Conservation (phyloP, 225 moss, liverwort and hornwort genomes). For the Marchantia polymorpha region DNA sequence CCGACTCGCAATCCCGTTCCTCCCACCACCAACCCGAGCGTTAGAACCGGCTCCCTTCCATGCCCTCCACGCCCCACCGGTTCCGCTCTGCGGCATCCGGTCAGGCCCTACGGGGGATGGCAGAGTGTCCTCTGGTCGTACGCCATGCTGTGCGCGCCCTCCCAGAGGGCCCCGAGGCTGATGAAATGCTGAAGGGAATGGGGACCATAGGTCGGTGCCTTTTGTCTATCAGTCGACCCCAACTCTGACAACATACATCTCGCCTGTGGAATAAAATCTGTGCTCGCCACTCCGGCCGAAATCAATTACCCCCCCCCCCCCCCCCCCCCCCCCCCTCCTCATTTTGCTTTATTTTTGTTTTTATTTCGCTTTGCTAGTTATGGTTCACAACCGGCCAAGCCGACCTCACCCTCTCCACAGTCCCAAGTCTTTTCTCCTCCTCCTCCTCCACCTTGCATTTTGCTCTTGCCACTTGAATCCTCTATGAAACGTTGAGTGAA, state of each 20-base stretch:
- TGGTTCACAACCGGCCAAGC: not conserved
- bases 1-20: not conserved
- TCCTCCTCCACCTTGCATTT: not conserved
- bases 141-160: not conserved
- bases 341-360: not conserved
- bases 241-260: not conserved
- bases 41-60: not conserved
- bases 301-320: too few species aligned
- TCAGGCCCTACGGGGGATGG: not conserved
- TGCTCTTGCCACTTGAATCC: not conserved
- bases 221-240: not conserved
- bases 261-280: constrained; percentile 3
- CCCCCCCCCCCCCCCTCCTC: too few species aligned
- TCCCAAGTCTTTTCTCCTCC: not conserved
- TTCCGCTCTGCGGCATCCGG: not conserved
- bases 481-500: too few species aligned
- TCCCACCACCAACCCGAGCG: not conserved
- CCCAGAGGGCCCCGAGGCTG: too few species aligned
- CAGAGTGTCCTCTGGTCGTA: not conserved
- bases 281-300: too few species aligned
- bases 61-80: not conserved
- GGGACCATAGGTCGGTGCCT: constrained; percentile 5
- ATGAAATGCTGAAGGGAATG: too few species aligned
- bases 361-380: not conserved
- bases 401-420: not conserved